Evolutionary conservation across 352 stramenopile species (phyloP).

Genomic region (Halophytophthora batemanensis): DNA sequence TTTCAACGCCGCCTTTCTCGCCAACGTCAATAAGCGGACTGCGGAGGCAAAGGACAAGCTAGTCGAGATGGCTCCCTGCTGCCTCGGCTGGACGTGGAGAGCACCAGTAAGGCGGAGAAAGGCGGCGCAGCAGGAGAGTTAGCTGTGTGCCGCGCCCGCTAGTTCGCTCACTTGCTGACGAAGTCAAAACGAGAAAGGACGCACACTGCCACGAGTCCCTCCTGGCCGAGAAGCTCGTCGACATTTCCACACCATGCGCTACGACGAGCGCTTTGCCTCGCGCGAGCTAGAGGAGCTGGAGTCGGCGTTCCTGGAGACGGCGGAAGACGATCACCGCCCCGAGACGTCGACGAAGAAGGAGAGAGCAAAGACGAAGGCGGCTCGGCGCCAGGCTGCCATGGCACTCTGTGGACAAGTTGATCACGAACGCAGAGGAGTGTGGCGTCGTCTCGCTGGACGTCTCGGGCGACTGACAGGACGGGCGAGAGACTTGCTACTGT

Average conservation of each 20-base stretch:
- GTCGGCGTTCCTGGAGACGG: neutral
- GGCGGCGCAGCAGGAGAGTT: too few relatives aligned
- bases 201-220: neutral
- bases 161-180: too few relatives aligned
- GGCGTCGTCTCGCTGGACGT: neutral
- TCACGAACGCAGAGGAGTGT: neutral
- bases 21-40: too few relatives aligned
- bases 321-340: neutral
- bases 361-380: neutral
- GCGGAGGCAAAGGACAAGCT: too few relatives aligned
- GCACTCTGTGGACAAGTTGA: too few relatives aligned
- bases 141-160: too few relatives aligned
- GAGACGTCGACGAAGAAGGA: neutral
- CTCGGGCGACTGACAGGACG: constrained; percentile 1
- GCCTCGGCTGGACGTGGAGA: too few relatives aligned
- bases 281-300: neutral
- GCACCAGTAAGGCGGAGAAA: too few relatives aligned
- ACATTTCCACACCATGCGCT: neutral
- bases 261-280: neutral
- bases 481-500: neutral
- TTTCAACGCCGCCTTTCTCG: too few relatives aligned
- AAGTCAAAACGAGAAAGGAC: too few relatives aligned
- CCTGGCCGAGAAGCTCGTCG: neutral
- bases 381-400: too few relatives aligned
- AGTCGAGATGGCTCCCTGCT: too few relatives aligned